Evolutionary conservation across 75 land plant genomes (phyloP).

Genomic region (Azolla pinnata): DNA sequence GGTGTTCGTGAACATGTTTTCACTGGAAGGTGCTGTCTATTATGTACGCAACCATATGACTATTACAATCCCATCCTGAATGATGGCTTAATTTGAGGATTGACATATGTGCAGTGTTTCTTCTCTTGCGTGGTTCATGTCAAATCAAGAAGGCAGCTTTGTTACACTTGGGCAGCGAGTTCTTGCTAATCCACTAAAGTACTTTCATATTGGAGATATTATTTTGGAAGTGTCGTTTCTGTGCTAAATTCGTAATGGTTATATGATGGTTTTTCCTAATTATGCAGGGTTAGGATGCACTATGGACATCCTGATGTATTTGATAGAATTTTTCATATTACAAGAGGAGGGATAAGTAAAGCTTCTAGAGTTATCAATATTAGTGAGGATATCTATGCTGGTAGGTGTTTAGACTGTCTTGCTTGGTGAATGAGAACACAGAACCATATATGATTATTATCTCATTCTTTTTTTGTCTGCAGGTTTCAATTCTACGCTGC

Average conservation of each 20-base stretch:
- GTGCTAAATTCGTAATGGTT: no score
- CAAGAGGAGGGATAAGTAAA: slow-evolving; percentile 91
- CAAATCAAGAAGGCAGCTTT: slow-evolving; percentile 80
- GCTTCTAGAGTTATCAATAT: slow-evolving; percentile 89
- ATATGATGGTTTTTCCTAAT: not conserved
- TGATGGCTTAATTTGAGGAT: no score
- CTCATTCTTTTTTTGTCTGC: no score
- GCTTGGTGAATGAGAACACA: not conserved
- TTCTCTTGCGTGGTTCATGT: slow-evolving; percentile 81
- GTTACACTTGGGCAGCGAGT: slow-evolving; percentile 82
- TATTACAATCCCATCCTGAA: no score
- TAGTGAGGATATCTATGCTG: slow-evolving; percentile 94
- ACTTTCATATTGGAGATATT: no score
- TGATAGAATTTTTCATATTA: slow-evolving; percentile 77
- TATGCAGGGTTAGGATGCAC: slow-evolving; percentile 77
- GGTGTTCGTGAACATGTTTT: slow-evolving; percentile 94
- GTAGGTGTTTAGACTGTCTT: slow-evolving; percentile 13
- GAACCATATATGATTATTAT: not conserved
- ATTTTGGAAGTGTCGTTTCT: no score
- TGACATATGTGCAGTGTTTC: slow-evolving; percentile 86
- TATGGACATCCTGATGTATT: slow-evolving; percentile 98
- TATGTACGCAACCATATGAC: no score
- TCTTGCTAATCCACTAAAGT: slow-evolving; percentile 68
- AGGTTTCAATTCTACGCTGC: slow-evolving; percentile 96
- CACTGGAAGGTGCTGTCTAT: slow-evolving; percentile 84